Evolutionary conservation across 257 asterid species (phyloP).

Genomic region (Ocimum tenuiflorum): DNA sequence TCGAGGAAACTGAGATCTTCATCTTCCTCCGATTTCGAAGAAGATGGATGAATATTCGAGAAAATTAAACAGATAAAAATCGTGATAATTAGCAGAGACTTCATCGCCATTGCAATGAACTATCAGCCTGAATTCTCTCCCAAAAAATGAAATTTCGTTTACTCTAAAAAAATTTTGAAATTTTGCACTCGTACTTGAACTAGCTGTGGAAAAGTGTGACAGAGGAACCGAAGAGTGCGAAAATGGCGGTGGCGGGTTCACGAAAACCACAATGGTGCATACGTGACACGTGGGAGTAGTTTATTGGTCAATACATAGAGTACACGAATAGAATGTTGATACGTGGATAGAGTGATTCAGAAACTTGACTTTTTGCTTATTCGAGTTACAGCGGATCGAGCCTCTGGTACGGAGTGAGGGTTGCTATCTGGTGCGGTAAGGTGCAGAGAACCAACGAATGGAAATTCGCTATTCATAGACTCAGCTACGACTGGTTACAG

Average conservation of each 20-base stretch:
- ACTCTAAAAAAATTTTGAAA: no score
- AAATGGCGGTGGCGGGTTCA: constrained; percentile 30
- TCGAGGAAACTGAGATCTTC: constrained; percentile 80
- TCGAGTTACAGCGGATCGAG: neutral
- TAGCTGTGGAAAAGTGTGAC: constrained; percentile 1
- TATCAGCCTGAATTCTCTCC: neutral
- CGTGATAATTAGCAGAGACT: constrained; percentile 33
- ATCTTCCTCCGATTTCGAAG: constrained; percentile 41
- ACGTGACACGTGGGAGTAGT: constrained; percentile 8
- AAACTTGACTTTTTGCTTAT: constrained; percentile 9
- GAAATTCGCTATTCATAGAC: neutral
- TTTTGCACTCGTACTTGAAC: neutral
- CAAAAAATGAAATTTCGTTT: neutral
- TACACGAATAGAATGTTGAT: constrained; percentile 18
- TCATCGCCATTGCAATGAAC: constrained; percentile 29
- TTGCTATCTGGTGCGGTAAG: neutral
- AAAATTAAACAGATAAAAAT: constrained; percentile 36
- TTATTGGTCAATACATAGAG: neutral
- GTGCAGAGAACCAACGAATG: neutral
- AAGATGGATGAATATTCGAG: constrained; percentile 22
- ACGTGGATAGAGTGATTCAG: constrained; percentile 18
- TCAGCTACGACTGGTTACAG: no score
- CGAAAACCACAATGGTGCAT: neutral
- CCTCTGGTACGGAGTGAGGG: neutral
- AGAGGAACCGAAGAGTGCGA: constrained; percentile 19